Base-by-base conservation (phyloP, 768 basidiomycete genomes). In the Boletus reticulatus region DNA sequence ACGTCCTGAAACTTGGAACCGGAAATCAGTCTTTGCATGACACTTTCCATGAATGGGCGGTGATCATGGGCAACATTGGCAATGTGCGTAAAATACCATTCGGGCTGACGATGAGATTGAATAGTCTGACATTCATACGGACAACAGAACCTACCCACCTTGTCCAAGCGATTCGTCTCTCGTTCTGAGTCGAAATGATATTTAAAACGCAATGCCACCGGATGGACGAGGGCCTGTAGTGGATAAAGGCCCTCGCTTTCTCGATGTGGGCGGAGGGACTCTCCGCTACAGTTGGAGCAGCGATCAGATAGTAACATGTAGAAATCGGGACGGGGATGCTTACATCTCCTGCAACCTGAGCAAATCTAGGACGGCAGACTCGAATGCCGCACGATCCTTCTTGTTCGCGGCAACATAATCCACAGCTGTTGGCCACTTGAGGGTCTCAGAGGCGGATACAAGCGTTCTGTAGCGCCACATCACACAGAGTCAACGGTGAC, bases 21-120 rank as follows among this genome's bases (percentile, higher is more conserved):
- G 4, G 80, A 71, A 24, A 97, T 68, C 3, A 98, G 68, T 29
- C 74, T 78, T 68, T 96, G 94, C 19, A 96, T 73, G 43, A 88
- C 76, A 10, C 73, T 73, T 47, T 89, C 84, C 80, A 97, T 84
- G 70, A 98, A 95, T 3, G 78, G 71, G 24, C 83, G 79, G 57
- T 98, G 94, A 53, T 96, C 91, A 62, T 94, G 92, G 13, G 84
- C 80, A 55, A 89, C 82, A 67, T 98, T 95, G 46, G 92, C 78
- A 22, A 98, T 77, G 68, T 98, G 92, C 3, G 93, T 88, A 67
- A 98, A 91, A 65, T 92, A 98, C 92, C 95, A 98, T 70, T 98
- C 97, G 1, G 97, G 96, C 93, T 96, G 65, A 22, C 46, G 51
- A 59, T 27, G 39, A 22, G 16, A 22, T 16, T 48, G n/a, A 53